Conservation (phyloP, 208 protist genomes). For the Jaenimonas drosophilae region DNA sequence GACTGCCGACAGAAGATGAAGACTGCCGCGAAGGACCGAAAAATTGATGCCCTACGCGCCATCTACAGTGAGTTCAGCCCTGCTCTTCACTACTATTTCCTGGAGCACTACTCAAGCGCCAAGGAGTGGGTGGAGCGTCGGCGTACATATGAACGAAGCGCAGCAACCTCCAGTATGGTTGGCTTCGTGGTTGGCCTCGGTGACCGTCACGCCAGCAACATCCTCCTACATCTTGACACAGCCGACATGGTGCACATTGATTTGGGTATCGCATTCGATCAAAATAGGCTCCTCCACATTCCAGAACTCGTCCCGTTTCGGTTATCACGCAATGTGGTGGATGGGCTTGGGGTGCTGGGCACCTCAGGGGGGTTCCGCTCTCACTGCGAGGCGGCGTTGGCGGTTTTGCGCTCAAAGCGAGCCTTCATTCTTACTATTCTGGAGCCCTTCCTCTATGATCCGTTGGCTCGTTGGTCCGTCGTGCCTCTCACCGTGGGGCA, state of each 20-base stretch:
- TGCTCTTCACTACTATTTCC: constrained; percentile 94
- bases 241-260: constrained; percentile 95
- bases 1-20: constrained; percentile 45
- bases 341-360: constrained; percentile 90
- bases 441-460: constrained; percentile 93
- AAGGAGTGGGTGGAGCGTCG: constrained; percentile 72
- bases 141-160: constrained; percentile 85
- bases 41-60: constrained; percentile 25
- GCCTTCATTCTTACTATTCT: constrained; percentile 85
- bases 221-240: constrained; percentile 88
- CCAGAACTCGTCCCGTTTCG: constrained; percentile 96
- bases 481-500: constrained; percentile 2
- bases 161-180: constrained; percentile 86
- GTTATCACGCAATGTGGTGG: constrained; percentile 95
- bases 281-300: constrained; percentile 75
- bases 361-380: constrained; percentile 87
- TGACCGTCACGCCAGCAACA: constrained; percentile 94
- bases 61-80: constrained; percentile 87
- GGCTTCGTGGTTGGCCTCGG: constrained; percentile 95
- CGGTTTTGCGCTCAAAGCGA: constrained; percentile 61
- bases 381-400: constrained; percentile 81
- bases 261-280: constrained; percentile 92
- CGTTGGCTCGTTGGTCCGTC: constrained; percentile 90
- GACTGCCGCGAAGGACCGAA: constrained; percentile 10
- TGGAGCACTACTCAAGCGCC: constrained; percentile 75